Percentiles rank a stretch among this genome's conserved stretches.
Conservation (phyloP, 2,329 filamentous ascomycete species). For the Zasmidium citrigriseum region DNA sequence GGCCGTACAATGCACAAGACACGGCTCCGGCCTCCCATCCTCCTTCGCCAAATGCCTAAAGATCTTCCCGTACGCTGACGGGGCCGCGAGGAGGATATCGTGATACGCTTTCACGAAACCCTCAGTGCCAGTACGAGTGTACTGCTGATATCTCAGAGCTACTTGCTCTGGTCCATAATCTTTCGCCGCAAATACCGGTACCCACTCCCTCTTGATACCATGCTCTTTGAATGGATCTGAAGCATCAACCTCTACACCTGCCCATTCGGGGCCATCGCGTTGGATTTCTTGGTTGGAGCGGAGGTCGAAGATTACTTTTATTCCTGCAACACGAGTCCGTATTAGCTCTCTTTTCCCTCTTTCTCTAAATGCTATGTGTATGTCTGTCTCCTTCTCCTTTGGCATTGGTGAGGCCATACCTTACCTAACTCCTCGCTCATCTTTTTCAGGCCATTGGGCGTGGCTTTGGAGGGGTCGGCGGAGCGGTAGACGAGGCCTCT, state of each 20-base stretch:
- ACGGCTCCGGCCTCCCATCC: conserved; percentile 44
- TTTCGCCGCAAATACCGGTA: conserved; percentile 63
- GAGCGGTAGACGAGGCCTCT: conserved; percentile 64
- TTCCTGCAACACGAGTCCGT: too few species aligned
- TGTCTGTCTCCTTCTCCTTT: too few species aligned
- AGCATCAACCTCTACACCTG: conserved; percentile 26
- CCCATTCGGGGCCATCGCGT: conserved; percentile 39
- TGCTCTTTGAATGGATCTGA: conserved; percentile 38
- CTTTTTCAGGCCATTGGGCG: conserved; percentile 53
- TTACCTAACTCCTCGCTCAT: conserved; percentile 45
- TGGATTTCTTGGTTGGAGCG: conserved; percentile 63
- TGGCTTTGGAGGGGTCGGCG: conserved; percentile 64
- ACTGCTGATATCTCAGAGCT: conserved; percentile 61
- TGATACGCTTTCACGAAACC: conserved; percentile 67
- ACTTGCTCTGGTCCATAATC: conserved; percentile 65
- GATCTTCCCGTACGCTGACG: conserved; percentile 59
- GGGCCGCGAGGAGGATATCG: conserved; percentile 59
- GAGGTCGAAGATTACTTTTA: conserved; percentile 69
- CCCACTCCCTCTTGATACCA: conserved; percentile 58
- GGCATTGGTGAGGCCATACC: too few species aligned
- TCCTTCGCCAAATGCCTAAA: conserved; percentile 58
- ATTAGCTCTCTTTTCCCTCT: too few species aligned
- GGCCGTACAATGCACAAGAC: conserved; percentile 72
- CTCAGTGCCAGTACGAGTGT: conserved; percentile 55
- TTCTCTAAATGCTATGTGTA: too few species aligned